phyloP scores from a whole-genome alignment of 169 alveolate genomes.

The Besnoitia besnoiti region DNA sequence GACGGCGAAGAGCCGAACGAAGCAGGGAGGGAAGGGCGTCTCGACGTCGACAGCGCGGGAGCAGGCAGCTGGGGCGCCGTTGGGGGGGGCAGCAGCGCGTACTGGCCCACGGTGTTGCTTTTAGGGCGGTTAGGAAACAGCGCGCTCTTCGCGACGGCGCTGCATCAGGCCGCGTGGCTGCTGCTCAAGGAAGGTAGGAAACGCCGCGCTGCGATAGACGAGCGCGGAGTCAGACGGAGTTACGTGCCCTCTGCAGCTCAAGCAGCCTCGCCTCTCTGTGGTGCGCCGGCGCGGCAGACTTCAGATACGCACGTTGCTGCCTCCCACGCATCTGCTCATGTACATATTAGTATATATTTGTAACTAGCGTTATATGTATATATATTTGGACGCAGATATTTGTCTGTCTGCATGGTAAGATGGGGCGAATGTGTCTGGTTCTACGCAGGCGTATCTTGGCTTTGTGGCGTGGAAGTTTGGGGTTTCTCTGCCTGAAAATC shows the following conservation, averaged over 20 bases:
- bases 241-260: too few species aligned
- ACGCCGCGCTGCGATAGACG: too few species aligned
- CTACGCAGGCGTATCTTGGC: neutral
- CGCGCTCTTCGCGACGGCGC: conserved; percentile 71
- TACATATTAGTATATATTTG: neutral
- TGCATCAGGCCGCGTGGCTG: conserved; percentile 69
- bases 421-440: neutral
- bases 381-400: neutral
- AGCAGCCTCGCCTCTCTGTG: too few species aligned
- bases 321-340: neutral
- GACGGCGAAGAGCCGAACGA: too few species aligned
- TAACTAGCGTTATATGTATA: neutral
- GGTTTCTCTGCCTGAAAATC: neutral
- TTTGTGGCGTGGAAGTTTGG: too few species aligned
- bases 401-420: neutral
- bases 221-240: too few species aligned
- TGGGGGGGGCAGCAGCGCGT: conserved; percentile 49
- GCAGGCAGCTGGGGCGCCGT: neutral
- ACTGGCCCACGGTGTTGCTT: conserved; percentile 70
- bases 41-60: neutral
- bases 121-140: conserved; percentile 75
- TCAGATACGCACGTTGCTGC: neutral
- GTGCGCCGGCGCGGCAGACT: neutral
- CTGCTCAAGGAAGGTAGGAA: conserved; percentile 34
- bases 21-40: neutral